Evolutionary conservation across 2,329 filamentous ascomycete species (phyloP).

Genomic region (Aspergillus sp.): DNA sequence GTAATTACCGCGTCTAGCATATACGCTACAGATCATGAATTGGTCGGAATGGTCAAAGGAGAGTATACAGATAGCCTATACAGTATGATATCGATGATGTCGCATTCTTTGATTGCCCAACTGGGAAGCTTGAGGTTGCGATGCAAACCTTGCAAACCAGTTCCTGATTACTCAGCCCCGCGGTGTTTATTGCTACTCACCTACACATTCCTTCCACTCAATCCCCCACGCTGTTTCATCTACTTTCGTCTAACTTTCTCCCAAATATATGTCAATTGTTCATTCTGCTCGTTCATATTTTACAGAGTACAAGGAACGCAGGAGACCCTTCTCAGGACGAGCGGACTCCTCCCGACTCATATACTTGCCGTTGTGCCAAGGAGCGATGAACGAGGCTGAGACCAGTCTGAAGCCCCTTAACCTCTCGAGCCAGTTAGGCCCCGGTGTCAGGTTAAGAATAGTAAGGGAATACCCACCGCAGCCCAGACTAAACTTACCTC

Average conservation of each 20-base stretch:
- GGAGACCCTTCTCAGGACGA: too few relatives aligned
- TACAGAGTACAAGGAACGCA: too few relatives aligned
- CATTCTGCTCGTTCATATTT: too few relatives aligned
- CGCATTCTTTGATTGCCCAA: neutral
- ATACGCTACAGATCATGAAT: too few relatives aligned
- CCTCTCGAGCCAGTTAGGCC: neutral
- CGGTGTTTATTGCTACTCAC: too few relatives aligned
- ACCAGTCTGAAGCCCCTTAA: neutral
- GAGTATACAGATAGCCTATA: too few relatives aligned
- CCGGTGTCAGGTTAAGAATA: slow-evolving; percentile 18
- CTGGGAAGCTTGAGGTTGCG: neutral
- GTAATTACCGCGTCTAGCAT: too few relatives aligned
- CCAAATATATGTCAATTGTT: too few relatives aligned
- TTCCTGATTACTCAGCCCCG: neutral
- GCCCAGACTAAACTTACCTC: slow-evolving; percentile 7
- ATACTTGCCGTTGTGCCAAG: slow-evolving; percentile 10
- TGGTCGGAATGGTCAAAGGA: too few relatives aligned
- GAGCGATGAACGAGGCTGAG: slow-evolving; percentile 9
- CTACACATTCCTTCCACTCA: too few relatives aligned
- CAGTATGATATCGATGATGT: neutral
- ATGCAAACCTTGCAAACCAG: neutral
- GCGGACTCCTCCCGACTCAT: neutral
- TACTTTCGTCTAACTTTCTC: too few relatives aligned
- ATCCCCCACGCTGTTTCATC: too few relatives aligned
- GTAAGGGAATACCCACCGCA: slow-evolving; percentile 7